Conservation (phyloP, 176 grass and related monocot genomes). For the Pontederia paniculata region DNA sequence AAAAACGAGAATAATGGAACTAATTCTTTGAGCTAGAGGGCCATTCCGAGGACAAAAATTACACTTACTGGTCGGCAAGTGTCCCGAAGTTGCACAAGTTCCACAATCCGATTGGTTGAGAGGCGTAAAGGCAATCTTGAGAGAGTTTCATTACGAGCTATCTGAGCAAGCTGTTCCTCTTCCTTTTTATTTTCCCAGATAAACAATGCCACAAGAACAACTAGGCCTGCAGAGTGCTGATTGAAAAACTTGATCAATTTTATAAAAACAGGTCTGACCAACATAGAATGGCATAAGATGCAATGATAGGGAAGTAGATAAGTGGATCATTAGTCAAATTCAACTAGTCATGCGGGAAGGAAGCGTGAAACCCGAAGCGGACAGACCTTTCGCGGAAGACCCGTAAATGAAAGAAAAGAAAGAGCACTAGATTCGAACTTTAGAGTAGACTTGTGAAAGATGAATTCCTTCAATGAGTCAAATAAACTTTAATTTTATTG, state of each 20-base stretch:
- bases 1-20: background rate
- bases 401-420: too few relatives aligned
- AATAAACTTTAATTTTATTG: too few relatives aligned
- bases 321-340: too few relatives aligned
- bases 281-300: background rate
- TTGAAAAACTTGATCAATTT: slow-evolving; percentile 62
- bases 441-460: too few relatives aligned
- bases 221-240: slow-evolving; percentile 84
- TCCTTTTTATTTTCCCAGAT: slow-evolving; percentile 97
- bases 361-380: too few relatives aligned
- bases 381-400: too few relatives aligned
- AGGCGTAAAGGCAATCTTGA: slow-evolving; percentile 83
- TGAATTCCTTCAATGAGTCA: too few relatives aligned
- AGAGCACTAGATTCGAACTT: too few relatives aligned
- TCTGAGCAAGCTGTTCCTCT: slow-evolving; percentile 86
- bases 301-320: too few relatives aligned
- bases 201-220: slow-evolving; percentile 79
- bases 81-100: slow-evolving; percentile 83
- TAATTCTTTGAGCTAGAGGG: background rate
- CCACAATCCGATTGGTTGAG: slow-evolving; percentile 71
- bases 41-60: slow-evolving; percentile 10
- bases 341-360: too few relatives aligned
- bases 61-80: slow-evolving; percentile 86
- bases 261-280: background rate
- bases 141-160: slow-evolving; percentile 80